Evolutionary conservation across 176 grass and related monocot species (phyloP).

Genomic region (Metroxylon sagu): DNA sequence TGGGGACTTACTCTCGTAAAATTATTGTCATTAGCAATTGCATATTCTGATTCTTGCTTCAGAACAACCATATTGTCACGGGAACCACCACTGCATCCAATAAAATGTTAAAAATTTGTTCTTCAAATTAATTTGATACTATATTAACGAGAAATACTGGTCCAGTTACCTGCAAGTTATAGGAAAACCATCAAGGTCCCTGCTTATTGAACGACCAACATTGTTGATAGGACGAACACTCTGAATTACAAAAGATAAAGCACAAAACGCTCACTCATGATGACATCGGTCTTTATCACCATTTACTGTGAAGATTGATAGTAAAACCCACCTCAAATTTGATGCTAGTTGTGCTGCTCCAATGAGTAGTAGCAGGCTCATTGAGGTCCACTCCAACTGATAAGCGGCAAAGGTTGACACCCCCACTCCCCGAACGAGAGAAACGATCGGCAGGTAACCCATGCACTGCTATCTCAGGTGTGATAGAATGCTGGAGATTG

Average conservation of each 20-base stretch:
- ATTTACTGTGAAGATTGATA: constrained; percentile 4
- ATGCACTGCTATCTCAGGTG: constrained; percentile 89
- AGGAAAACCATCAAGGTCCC: constrained; percentile 81
- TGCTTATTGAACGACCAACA: constrained; percentile 64
- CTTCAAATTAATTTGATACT: too few relatives aligned
- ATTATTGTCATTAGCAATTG: constrained; percentile 54
- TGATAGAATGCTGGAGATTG: constrained; percentile 70
- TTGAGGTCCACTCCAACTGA: constrained; percentile 77
- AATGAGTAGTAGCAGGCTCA: constrained; percentile 87
- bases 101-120: too few relatives aligned
- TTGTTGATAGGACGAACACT: constrained; percentile 82
- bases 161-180: constrained; percentile 76
- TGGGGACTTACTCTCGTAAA: constrained; percentile 70
- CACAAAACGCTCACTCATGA: too few relatives aligned
- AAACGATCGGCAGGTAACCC: constrained; percentile 82
- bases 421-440: constrained; percentile 62
- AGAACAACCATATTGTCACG: constrained; percentile 97
- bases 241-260: constrained; percentile 21
- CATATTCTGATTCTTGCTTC: constrained; percentile 90
- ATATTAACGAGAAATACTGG: too few relatives aligned
- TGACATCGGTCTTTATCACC: too few relatives aligned
- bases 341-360: constrained; percentile 77
- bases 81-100: constrained; percentile 54
- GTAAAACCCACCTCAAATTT: constrained; percentile 63
- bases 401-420: constrained; percentile 70